Percentiles rank a stretch among this genome's conserved stretches.
Conservation (phyloP, 2,329 filamentous ascomycete genomes). For the Rugonectria rugulosa region DNA sequence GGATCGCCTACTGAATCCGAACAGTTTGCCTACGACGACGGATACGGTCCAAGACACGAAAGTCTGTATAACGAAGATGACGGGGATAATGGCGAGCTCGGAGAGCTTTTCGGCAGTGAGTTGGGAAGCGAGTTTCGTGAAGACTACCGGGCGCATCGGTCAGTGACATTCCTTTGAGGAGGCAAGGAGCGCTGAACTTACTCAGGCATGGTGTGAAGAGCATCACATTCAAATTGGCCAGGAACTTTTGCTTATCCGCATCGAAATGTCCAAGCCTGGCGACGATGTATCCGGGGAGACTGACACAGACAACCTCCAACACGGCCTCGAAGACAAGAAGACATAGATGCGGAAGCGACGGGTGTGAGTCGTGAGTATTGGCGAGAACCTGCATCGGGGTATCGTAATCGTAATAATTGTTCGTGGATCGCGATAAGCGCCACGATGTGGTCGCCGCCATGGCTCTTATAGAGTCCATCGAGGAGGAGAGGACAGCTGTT, state of each 20-base stretch:
- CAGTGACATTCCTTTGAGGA: slow-evolving; percentile 15
- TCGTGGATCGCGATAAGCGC: slow-evolving; percentile 49
- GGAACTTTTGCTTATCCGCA: slow-evolving; percentile 93
- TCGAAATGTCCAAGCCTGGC: slow-evolving; percentile 92
- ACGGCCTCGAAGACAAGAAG: slow-evolving; percentile 94
- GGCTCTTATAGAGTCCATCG: slow-evolving; percentile 49
- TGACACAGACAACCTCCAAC: slow-evolving; percentile 93
- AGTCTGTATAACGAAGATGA: slow-evolving; percentile 91
- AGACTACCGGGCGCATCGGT: slow-evolving; percentile 65
- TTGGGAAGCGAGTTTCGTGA: slow-evolving; percentile 95
- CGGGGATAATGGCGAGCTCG: slow-evolving; percentile 92
- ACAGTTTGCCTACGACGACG: slow-evolving; percentile 72
- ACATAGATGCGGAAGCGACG: slow-evolving; percentile 72
- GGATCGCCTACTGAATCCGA: slow-evolving; percentile 83
- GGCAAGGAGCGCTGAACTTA: slow-evolving; percentile 53
- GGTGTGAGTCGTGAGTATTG: slow-evolving; percentile 62
- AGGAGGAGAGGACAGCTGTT: slow-evolving; percentile 18
- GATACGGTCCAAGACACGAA: slow-evolving; percentile 84
- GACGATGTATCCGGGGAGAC: slow-evolving; percentile 91
- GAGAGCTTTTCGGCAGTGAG: slow-evolving; percentile 88
- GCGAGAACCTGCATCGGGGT: slow-evolving; percentile 51
- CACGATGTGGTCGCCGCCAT: slow-evolving; percentile 54
- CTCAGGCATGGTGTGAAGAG: slow-evolving; percentile 97
- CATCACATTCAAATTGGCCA: slow-evolving; percentile 95
- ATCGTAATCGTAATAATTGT: slow-evolving; percentile 48